Base-by-base conservation (phyloP, 192 early-diverging fungal species). In the Coemansia sp. region DNA sequence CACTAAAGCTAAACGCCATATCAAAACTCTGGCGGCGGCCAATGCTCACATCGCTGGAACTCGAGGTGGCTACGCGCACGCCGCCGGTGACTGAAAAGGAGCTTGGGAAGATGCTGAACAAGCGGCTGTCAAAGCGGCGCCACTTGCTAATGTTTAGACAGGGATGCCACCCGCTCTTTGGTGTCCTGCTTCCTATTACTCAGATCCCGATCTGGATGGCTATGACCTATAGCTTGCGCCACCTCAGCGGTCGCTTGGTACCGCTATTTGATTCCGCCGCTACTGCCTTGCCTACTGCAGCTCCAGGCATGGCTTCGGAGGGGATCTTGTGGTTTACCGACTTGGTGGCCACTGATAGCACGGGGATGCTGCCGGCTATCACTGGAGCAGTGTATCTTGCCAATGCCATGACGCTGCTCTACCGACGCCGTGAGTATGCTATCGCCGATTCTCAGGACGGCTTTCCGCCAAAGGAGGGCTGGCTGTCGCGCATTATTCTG, bases 131-230 rank as follows among this genome's bases (percentile, higher is more conserved):
- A 10, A 31, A 13, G 6, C 75, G 76, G 50, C 65, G 66, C 35
- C 66, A 75, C 48, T 35, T 61, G 36, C 48, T 82, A 60, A 59
- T 72, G 79, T 21, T 69, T 9, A 37, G 35, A n/a, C 66, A 82
- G 42, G 74, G 70, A 3, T 76, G 79, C 38, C 79, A 82, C 28
- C 79, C 79, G 38, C 2, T 70, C 23, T 64, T 73, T 47, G 52
- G 37, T 23, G 3, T 70, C 5, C 3, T 70, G 37, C 31, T 82
- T 48, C 65, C 79, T n/a, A 13, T 82, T 37, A 21, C 25, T 33
- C 79, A 82, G 70, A 14, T 76, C n/a, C 74, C 79, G 3, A 47
- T 82, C 34, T 82, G 79, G 79, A 13, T 82, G 21, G 66, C 67
- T 2, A 69, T 82, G 67, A 50, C 79, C 0, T 61, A 33, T 14